These are phyloP conservation scores for Pelargonium australe DNA, from an alignment of 441 rosid genomes.

Conservation along the genomic window DNA sequence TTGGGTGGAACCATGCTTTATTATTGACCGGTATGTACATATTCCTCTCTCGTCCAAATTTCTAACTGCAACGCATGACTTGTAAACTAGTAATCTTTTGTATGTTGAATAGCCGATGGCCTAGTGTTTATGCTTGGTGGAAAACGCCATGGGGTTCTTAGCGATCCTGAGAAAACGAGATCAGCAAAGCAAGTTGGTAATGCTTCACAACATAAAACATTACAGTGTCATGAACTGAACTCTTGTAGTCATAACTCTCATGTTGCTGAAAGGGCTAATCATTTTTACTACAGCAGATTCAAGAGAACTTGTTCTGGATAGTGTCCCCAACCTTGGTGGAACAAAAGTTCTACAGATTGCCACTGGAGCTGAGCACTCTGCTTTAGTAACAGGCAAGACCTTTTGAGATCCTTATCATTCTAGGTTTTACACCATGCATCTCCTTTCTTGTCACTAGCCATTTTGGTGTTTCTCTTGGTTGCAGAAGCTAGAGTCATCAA, in stretches of 20 bases:
- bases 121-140: conserved; percentile 64
- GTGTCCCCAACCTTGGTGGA: conserved; percentile 41
- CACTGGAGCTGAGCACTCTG: conserved; percentile 92
- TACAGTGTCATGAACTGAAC: no score
- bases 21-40: conserved; percentile 41
- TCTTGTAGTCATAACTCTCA: no score
- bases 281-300: conserved; percentile 21
- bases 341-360: conserved; percentile 47
- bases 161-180: conserved; percentile 37
- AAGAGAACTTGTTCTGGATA: conserved; percentile 28
- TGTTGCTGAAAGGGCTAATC: no score
- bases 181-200: conserved; percentile 34
- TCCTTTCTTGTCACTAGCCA: neutral
- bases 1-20: conserved; percentile 84
- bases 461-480: conserved; percentile 3
- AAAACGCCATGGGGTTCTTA: conserved; percentile 38
- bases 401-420: neutral
- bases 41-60: neutral
- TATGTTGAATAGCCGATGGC: conserved; percentile 44
- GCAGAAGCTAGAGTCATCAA: conserved; percentile 53
- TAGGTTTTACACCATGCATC: no score
- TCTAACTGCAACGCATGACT: neutral
- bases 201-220: neutral
- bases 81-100: neutral
- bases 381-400: conserved; percentile 51